Percentiles rank a stretch among this genome's conserved stretches.
These are phyloP conservation scores for Phytopythium cucurbitacearum DNA, from an alignment of 352 stramenopile species.

Conservation along the genomic window DNA sequence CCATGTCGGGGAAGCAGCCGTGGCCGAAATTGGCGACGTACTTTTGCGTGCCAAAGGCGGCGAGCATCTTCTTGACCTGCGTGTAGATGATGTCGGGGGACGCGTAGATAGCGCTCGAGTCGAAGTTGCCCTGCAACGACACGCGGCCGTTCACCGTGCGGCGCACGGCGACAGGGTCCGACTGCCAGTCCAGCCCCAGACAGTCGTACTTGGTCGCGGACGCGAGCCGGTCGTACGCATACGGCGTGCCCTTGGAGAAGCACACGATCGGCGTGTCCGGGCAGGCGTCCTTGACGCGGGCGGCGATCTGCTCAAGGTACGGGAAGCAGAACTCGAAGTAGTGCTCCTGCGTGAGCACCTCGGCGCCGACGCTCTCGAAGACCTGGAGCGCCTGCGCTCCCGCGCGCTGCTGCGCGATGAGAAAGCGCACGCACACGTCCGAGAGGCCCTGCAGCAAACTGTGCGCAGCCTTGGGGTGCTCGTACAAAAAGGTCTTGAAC, in stretches of 20 bases:
- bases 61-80: conserved; percentile 92
- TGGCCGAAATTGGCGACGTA: conserved; percentile 98
- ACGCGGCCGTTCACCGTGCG: conserved; percentile 50
- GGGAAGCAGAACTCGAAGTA: conserved; percentile 96
- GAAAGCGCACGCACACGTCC: conserved; percentile 94
- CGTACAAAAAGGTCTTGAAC: conserved; percentile 94
- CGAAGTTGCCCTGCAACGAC: conserved; percentile 92
- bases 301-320: conserved; percentile 80
- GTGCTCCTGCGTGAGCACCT: conserved; percentile 91
- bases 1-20: conserved; percentile 96
- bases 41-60: conserved; percentile 91
- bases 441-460: conserved; percentile 93
- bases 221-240: conserved; percentile 68
- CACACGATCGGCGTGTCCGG: conserved; percentile 71
- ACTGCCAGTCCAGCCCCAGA: conserved; percentile 91
- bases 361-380: conserved; percentile 96
- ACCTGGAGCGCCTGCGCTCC: conserved; percentile 95
- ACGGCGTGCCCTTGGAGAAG: conserved; percentile 84
- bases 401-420: conserved; percentile 91
- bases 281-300: conserved; percentile 67
- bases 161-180: conserved; percentile 87
- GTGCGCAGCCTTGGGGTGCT: conserved; percentile 90
- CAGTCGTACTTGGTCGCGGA: conserved; percentile 92
- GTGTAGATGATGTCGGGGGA: conserved; percentile 81
- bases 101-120: conserved; percentile 87